These are phyloP conservation scores for Globisporangium iwayamae DNA, from an alignment of 352 stramenopile species.

Conservation along the genomic window DNA sequence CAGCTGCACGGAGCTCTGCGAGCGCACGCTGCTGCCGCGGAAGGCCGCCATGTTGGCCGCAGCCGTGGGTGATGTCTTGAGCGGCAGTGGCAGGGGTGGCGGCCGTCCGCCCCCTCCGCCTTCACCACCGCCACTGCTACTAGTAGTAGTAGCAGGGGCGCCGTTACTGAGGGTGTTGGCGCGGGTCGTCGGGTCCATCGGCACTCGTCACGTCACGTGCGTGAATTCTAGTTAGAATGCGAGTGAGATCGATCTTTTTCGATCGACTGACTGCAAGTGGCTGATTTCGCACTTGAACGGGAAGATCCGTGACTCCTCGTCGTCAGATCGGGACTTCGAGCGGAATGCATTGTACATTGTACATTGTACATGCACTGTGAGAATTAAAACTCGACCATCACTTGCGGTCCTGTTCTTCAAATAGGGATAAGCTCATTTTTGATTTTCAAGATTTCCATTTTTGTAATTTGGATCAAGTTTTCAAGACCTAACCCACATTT, in stretches of 20 bases:
- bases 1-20: constrained; percentile 81
- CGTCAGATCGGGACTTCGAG: constrained; percentile 4
- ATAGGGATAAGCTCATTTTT: too few relatives aligned
- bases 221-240: neutral
- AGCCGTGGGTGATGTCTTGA: constrained; percentile 10
- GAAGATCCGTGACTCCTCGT: constrained; percentile 1
- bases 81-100: neutral
- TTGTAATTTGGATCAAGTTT: too few relatives aligned
- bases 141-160: too few relatives aligned
- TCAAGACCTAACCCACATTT: too few relatives aligned
- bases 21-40: constrained; percentile 36
- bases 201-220: neutral
- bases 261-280: too few relatives aligned
- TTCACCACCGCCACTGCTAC: neutral
- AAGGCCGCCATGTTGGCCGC: constrained; percentile 18
- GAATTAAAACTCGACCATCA: too few relatives aligned
- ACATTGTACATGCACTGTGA: too few relatives aligned
- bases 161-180: neutral
- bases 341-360: too few relatives aligned
- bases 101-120: neutral
- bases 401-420: too few relatives aligned
- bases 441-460: too few relatives aligned
- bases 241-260: neutral
- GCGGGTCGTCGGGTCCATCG: neutral
- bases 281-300: neutral